A percentile compares a stretch with the other conserved stretches of the same genome.
phyloP scores from a whole-genome alignment of 768 basidiomycete species.

The Hericium erinaceus region DNA sequence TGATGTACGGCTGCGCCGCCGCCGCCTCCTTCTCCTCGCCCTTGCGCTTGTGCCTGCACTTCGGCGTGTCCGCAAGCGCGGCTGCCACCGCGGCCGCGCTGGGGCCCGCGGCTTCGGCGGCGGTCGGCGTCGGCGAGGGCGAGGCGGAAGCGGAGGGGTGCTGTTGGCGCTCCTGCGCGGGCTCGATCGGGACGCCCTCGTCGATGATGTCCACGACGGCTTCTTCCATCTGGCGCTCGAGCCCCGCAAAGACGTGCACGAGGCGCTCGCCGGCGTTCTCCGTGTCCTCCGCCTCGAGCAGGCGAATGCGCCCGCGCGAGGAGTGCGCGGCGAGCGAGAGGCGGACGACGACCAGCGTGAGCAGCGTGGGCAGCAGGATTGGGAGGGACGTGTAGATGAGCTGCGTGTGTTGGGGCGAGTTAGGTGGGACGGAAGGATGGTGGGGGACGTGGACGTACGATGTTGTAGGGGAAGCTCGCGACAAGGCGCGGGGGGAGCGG shows the following conservation, averaged over 20 bases:
- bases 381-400: conserved; percentile 49
- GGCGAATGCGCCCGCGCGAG: conserved; percentile 56
- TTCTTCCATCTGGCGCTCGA: conserved; percentile 55
- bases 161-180: neutral
- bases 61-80: neutral
- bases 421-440: neutral
- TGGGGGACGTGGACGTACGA: conserved; percentile 36
- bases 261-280: conserved; percentile 39
- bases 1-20: conserved; percentile 27
- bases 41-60: neutral
- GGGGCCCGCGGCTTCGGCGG: neutral
- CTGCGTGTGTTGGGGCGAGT: conserved; percentile 21
- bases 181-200: conserved; percentile 4
- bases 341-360: conserved; percentile 46
- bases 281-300: conserved; percentile 46
- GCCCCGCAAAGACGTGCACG: conserved; percentile 40
- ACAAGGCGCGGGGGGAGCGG: conserved; percentile 7
- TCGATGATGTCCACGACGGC: conserved; percentile 54
- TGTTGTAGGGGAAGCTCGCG: conserved; percentile 53
- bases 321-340: conserved; percentile 47
- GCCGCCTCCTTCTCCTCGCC: conserved; percentile 10
- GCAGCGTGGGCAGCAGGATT: conserved; percentile 49
- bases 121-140: neutral
- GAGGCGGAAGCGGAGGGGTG: neutral
- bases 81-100: neutral